Percentiles rank a stretch among this genome's conserved stretches.
Conservation (phyloP, 495 filamentous ascomycete genomes). For the Xylaria flabelliformis region DNA sequence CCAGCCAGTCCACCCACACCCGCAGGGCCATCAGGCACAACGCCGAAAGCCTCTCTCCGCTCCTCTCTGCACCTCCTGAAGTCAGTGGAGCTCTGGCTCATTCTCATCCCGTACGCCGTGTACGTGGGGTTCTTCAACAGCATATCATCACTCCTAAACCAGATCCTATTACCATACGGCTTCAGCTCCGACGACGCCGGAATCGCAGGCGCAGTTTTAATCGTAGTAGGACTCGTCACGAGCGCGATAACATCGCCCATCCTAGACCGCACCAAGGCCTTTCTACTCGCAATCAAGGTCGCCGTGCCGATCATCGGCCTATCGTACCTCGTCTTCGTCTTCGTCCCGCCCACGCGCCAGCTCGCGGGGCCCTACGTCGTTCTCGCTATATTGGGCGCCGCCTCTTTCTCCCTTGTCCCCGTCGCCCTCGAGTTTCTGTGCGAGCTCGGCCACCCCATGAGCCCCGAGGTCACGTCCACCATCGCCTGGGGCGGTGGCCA, state of each 20-base stretch:
- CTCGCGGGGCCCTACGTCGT: conserved; percentile 77
- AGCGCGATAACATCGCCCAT: conserved; percentile 80
- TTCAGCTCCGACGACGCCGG: conserved; percentile 84
- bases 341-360: conserved; percentile 73
- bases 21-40: conserved; percentile 51
- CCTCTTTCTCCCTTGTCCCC: conserved; percentile 81
- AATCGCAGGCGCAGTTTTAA: conserved; percentile 88
- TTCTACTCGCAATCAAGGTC: conserved; percentile 74
- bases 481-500: conserved; percentile 86
- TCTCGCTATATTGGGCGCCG: conserved; percentile 74
- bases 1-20: conserved; percentile 81
- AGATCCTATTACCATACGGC: conserved; percentile 83
- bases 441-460: conserved; percentile 84
- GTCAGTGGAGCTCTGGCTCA: conserved; percentile 74
- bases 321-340: conserved; percentile 79
- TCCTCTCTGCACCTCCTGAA: conserved; percentile 57
- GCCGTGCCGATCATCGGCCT: conserved; percentile 77
- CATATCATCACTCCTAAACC: conserved; percentile 85
- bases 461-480: conserved; percentile 84
- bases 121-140: conserved; percentile 96
- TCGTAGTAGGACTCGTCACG: conserved; percentile 81
- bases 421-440: conserved; percentile 85
- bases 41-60: conserved; percentile 58
- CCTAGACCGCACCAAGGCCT: conserved; percentile 83
- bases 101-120: conserved; percentile 76